phyloP scores from a whole-genome alignment of 1,284 basidiomycete genomes.

The Mycosarcoma mackinlayi region DNA sequence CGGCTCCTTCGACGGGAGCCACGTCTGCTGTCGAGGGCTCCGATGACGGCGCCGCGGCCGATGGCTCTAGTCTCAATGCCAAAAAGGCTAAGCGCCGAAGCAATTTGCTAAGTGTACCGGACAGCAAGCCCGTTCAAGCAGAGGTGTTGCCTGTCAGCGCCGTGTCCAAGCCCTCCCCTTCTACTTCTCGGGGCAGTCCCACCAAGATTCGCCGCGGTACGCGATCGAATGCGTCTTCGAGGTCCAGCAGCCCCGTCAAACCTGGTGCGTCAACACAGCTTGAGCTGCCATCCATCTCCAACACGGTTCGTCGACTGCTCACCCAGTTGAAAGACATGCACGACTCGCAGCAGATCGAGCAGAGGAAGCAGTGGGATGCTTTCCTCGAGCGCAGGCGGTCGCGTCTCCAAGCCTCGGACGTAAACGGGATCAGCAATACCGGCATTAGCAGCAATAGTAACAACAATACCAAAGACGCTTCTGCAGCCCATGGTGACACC shows the following conservation, averaged over 20 bases:
- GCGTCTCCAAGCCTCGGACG: slow-evolving; percentile 61
- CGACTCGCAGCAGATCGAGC: slow-evolving; percentile 80
- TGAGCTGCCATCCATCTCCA: slow-evolving; percentile 70
- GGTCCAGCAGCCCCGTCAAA: slow-evolving; percentile 46
- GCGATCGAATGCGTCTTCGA: slow-evolving; percentile 35
- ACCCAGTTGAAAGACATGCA: slow-evolving; percentile 86
- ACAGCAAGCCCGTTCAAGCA: slow-evolving; percentile 66
- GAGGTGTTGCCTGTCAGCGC: slow-evolving; percentile 52
- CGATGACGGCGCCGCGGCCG: slow-evolving; percentile 17
- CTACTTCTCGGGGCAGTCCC: slow-evolving; percentile 21
- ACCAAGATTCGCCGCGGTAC: slow-evolving; percentile 18
- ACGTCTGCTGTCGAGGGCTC: slow-evolving; percentile 20
- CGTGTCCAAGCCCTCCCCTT: slow-evolving; percentile 35
- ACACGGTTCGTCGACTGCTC: slow-evolving; percentile 81
- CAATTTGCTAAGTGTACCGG: slow-evolving; percentile 50
- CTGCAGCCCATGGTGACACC: not conserved
- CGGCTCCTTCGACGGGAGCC: slow-evolving; percentile 16
- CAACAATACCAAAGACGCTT: slow-evolving; percentile 1
- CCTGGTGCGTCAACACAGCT: not conserved
- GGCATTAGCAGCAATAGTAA: not conserved
- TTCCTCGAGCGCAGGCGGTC: slow-evolving; percentile 77
- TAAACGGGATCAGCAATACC: slow-evolving; percentile 12
- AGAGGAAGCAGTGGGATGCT: slow-evolving; percentile 85
- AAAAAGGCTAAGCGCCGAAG: slow-evolving; percentile 31
- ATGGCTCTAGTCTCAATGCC: slow-evolving; percentile 20